Evolutionary conservation across 306 rosid species (phyloP), one percentile per base, ranked within the genome.

Genomic region (Vicia villosa): DNA sequence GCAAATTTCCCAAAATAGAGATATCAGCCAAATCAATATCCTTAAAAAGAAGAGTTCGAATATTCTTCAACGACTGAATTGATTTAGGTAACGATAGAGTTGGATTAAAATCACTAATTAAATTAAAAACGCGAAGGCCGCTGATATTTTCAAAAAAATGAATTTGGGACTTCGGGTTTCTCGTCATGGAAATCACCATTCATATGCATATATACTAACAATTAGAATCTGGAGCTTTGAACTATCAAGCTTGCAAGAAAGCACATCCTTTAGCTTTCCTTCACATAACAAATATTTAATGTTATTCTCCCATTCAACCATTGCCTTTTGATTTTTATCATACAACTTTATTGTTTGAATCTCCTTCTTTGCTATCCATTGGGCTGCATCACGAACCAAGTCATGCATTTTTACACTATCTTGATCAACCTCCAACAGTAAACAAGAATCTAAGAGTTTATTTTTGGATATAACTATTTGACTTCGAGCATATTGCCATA

Each of bases 381-480:
- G 21, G 20, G 73, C 73, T 6, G 21, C 42, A 5, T 69, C 75
- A 0, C 77, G 80, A 7, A 63, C n/a, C 32, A 63, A 36, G 46
- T 70, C 73, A 43, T 70, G 73, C 81, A 77, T 70, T 12, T 21
- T 55, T 2, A 77, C 47, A 1, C 0, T 0, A 3, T 10, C 14
- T 12, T 13, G 0, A 1, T 0, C 0, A 0, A 0, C 47, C 2
- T 63, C 10, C 43, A 62, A n/a, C 5, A 76, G 5, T 10, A 76
- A 51, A 62, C 59, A 40, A 9, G 66, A 76, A 51, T 76, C 66
- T 9, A 69, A 5, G 11, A 76, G 76, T 11, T n/a, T 8, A 20
- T 42, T 0, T 20, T 19, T 4, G 0, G 59, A 19, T 7, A 1
- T 11, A 41, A 1, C 1, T 14, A 70, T 52, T 11, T 36, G 6